Evolutionary conservation across 148 eudicot species (phyloP), one percentile per base, ranked within the genome.

Genomic region (Camellia lanceoleosa): DNA sequence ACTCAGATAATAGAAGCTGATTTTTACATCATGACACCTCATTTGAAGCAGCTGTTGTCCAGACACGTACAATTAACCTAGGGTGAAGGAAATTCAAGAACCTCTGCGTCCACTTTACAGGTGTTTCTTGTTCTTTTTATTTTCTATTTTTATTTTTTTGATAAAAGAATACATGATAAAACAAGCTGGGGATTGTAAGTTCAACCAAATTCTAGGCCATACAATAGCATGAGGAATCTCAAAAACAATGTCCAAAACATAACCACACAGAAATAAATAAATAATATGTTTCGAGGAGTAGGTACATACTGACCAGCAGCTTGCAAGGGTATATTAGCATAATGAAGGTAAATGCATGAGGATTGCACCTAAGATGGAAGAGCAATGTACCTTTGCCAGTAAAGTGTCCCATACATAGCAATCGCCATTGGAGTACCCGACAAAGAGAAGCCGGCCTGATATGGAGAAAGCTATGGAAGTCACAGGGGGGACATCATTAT

Each of bases 361-460:
- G n/a, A 80, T 43, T 23, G 61, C 42, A 49, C 71, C 61, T 58
- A 62, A 74, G 44, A 46, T 60, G 72, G 41, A 73, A n/a, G 56
- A 84, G 78, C 52, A 59, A 12, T 75, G 55, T 85, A 96, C 99
- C 99, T 87, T 79, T 55, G 95, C 99, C 80, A 93, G 86, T 81
- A 96, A 87, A 51, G 99, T 96, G 81, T 96, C 99, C 99, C 99
- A 96, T 19, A 93, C 98, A 86, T 87, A 92, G 86, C 99, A 96
- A 78, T 83, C 91, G 46, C 99, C 98, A 82, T 92, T 93, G 19
- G 95, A 82, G 83, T 93, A 93, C 67, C 91, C 94, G n/a, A 95
- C 94, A 87, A 96, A 93, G 19, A 96, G 92, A 79, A 96, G 99
- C 74, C 99, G 89, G 71, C 99, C 99, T 42, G 99, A 93, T 59